phyloP scores from a whole-genome alignment of 176 grass and related monocot genomes.

The Pharus latifolius region DNA sequence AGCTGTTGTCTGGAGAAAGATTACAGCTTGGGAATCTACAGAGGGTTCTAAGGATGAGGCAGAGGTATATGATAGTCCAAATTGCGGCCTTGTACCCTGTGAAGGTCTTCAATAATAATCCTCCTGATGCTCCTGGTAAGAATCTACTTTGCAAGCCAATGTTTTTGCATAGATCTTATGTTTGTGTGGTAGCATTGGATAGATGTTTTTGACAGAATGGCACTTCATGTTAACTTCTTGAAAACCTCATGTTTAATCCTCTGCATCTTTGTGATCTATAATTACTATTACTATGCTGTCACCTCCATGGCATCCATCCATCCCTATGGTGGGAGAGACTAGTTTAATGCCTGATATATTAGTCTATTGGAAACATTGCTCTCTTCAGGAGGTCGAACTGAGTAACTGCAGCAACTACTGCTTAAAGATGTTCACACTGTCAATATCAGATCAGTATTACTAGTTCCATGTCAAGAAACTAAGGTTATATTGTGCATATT shows the following conservation, averaged over 20 bases:
- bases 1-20: conserved; percentile 2
- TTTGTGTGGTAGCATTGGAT: neutral
- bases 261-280: neutral
- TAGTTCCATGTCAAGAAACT: no score
- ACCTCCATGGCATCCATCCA: neutral
- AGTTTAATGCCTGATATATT: neutral
- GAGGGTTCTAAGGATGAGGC: conserved; percentile 25
- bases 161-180: neutral
- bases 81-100: conserved; percentile 46
- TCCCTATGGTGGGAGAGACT: neutral
- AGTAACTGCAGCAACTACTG: neutral
- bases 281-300: neutral
- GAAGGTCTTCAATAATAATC: conserved; percentile 26
- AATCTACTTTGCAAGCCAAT: neutral
- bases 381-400: neutral
- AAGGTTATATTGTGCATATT: no score
- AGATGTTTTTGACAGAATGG: neutral
- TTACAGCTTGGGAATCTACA: conserved; percentile 14
- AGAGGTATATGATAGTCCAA: conserved; percentile 25
- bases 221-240: neutral
- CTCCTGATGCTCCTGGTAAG: conserved; percentile 8
- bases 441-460: no score
- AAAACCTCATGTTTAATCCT: neutral
- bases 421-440: neutral
- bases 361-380: neutral